These are phyloP conservation scores for Bryopsis sp. DNA, from an alignment of 139 green algal species.

Conservation along the genomic window DNA sequence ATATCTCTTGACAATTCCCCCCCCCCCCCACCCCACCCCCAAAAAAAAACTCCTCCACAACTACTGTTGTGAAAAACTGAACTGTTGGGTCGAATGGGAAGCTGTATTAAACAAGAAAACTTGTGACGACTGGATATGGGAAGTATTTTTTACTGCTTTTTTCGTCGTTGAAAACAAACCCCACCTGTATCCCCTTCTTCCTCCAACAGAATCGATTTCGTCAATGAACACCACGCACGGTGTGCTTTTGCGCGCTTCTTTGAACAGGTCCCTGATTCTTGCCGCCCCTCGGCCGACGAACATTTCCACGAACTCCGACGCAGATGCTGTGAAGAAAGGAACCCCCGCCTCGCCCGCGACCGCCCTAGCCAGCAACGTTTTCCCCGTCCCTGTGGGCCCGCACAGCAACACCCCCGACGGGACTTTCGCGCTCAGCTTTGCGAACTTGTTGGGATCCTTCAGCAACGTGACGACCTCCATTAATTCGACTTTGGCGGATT, in stretches of 20 bases:
- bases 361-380: conserved; percentile 80
- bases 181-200: conserved; percentile 57
- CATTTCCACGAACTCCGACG: conserved; percentile 98
- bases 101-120: no score
- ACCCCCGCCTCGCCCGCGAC: conserved; percentile 83
- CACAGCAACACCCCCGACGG: conserved; percentile 65
- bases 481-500: conserved; percentile 79
- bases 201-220: conserved; percentile 91
- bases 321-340: conserved; percentile 83
- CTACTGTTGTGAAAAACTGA: no score
- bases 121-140: no score
- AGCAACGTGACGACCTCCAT: conserved; percentile 49
- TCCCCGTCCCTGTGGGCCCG: conserved; percentile 77
- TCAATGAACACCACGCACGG: conserved; percentile 97
- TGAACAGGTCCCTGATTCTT: conserved; percentile 61
- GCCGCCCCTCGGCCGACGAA: conserved; percentile 92
- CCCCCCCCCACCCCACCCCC: no score
- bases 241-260: conserved; percentile 27
- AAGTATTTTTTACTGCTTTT: no score
- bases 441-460: conserved; percentile 35
- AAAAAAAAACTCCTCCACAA: no score
- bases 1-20: no score
- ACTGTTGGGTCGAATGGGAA: no score
- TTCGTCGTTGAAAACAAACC: conserved; percentile 95
- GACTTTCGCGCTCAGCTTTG: conserved; percentile 45